Evolutionary conservation across 1,284 basidiomycete genomes (phyloP).

Genomic region (Ceratobasidium sp.): DNA sequence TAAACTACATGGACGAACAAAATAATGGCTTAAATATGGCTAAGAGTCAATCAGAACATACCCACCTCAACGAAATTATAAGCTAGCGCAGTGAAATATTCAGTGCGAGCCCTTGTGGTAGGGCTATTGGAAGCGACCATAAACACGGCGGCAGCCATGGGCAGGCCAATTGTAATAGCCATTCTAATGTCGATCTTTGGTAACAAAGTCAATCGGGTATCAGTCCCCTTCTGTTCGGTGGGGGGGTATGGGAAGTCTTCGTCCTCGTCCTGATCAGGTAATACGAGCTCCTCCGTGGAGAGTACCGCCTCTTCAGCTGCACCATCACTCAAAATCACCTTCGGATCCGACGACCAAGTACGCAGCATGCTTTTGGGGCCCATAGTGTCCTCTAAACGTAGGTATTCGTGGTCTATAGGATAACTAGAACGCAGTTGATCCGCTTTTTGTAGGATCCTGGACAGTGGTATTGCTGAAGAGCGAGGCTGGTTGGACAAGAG

Average conservation of each 20-base stretch:
- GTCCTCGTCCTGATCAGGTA: constrained; percentile 61
- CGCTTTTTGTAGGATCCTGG: constrained; percentile 47
- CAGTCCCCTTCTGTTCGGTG: neutral
- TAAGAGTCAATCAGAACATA: constrained; percentile 19
- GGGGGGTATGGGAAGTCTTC: constrained; percentile 6
- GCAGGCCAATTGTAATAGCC: constrained; percentile 6
- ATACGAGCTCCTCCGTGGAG: constrained; percentile 65
- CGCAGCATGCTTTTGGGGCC: constrained; percentile 73
- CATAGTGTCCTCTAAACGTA: constrained; percentile 70
- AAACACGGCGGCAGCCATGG: neutral
- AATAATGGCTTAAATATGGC: constrained; percentile 30
- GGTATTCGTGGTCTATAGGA: constrained; percentile 5
- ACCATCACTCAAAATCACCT: constrained; percentile 64
- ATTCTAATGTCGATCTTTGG: constrained; percentile 19
- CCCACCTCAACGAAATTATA: constrained; percentile 33
- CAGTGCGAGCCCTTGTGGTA: constrained; percentile 11
- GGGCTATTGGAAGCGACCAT: constrained; percentile 26
- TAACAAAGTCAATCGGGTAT: neutral
- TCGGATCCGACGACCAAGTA: constrained; percentile 66
- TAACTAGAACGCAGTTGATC: constrained; percentile 19
- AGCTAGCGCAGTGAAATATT: neutral
- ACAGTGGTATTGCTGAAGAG: constrained; percentile 58
- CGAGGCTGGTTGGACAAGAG: constrained; percentile 16
- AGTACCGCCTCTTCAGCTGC: constrained; percentile 74
- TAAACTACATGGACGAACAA: constrained; percentile 29